Conservation (phyloP, 1,284 basidiomycete genomes). For the Golubevia pallescens region DNA sequence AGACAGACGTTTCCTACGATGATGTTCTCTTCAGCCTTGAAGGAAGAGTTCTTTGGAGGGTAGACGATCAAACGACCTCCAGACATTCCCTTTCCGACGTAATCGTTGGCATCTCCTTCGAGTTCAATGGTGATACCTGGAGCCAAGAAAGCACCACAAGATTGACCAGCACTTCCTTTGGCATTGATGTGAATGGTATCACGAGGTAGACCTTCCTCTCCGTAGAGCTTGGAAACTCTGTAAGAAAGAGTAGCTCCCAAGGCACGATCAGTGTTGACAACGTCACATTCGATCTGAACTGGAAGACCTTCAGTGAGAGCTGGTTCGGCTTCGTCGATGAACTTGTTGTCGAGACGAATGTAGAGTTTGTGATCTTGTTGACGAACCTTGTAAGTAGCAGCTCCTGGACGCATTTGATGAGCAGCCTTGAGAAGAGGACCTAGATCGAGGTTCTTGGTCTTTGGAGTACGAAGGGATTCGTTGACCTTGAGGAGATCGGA, state of each 20-base stretch:
- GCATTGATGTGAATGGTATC: slow-evolving; percentile 62
- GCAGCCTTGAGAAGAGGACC: slow-evolving; percentile 52
- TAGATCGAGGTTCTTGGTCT: slow-evolving; percentile 49
- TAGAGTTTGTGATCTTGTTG: slow-evolving; percentile 60
- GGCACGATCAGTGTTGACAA: slow-evolving; percentile 59
- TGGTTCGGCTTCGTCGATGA: slow-evolving; percentile 58
- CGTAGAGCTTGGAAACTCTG: slow-evolving; percentile 55
- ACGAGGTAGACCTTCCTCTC: slow-evolving; percentile 48
- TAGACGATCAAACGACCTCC: slow-evolving; percentile 56
- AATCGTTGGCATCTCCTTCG: slow-evolving; percentile 56
- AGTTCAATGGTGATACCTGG: slow-evolving; percentile 56
- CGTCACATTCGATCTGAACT: slow-evolving; percentile 57
- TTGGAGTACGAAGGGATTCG: slow-evolving; percentile 41
- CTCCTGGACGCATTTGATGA: slow-evolving; percentile 56
- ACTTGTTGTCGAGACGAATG: slow-evolving; percentile 59
- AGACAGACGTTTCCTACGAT: slow-evolving; percentile 50
- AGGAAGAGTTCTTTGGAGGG: slow-evolving; percentile 49
- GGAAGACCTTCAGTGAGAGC: slow-evolving; percentile 49
- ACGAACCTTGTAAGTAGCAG: slow-evolving; percentile 58
- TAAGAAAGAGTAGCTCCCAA: slow-evolving; percentile 60
- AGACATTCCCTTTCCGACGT: slow-evolving; percentile 41
- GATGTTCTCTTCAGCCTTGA: slow-evolving; percentile 60
- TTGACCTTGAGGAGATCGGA: slow-evolving; percentile 50
- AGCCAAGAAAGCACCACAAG: slow-evolving; percentile 53
- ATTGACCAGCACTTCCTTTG: slow-evolving; percentile 54